phyloP scores from a whole-genome alignment of 73 alveolate species.

The Paramecium octaurelia region DNA sequence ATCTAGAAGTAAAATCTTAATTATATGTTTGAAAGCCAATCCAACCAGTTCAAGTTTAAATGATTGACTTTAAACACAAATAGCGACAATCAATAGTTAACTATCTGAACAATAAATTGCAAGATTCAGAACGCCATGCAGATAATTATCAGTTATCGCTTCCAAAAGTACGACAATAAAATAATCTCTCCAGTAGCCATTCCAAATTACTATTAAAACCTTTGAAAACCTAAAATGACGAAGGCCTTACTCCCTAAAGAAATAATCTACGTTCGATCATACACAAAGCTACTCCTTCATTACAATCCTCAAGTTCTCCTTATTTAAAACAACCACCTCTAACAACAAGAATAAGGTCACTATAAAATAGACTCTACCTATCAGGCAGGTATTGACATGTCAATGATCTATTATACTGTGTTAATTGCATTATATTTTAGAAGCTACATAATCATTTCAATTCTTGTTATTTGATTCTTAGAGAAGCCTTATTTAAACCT shows the following conservation, averaged over 20 bases:
- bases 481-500: too few species aligned
- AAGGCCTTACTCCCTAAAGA: not conserved
- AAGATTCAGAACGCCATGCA: not conserved
- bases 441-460: not conserved
- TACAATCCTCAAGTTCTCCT: not conserved
- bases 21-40: not conserved
- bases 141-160: not conserved
- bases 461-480: too few species aligned
- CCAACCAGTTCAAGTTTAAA: not conserved
- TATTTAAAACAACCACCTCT: not conserved
- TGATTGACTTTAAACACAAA: slow-evolving; percentile 20
- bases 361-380: not conserved
- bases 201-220: not conserved
- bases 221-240: not conserved
- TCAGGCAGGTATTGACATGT: not conserved
- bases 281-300: not conserved
- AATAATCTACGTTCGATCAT: not conserved
- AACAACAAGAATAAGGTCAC: not conserved
- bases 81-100: not conserved
- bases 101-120: not conserved
- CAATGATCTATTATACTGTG: not conserved
- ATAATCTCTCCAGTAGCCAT: not conserved
- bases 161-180: not conserved
- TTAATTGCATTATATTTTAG: not conserved
- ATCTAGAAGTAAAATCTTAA: not conserved